Percentiles rank a stretch among this genome's conserved stretches.
Evolutionary conservation across 1,284 basidiomycete genomes (phyloP).

Genomic region (Gomphus sp.): DNA sequence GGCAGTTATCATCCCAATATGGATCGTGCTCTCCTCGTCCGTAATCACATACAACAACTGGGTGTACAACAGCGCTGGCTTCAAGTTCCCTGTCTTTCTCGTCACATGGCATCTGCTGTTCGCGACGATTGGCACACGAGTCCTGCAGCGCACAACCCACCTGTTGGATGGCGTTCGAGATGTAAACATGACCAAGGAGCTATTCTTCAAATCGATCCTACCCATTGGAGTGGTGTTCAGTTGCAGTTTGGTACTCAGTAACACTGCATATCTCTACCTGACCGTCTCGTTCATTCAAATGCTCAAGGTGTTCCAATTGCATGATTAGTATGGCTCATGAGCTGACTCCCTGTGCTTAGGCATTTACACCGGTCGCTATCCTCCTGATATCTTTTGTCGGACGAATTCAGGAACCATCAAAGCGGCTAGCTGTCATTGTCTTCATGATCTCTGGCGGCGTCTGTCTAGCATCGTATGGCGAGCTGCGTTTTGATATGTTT

Average conservation of each 20-base stretch:
- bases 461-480: conserved; percentile 81
- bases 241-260: conserved; percentile 85
- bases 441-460: conserved; percentile 88
- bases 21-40: conserved; percentile 83
- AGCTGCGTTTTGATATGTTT: conserved; percentile 75
- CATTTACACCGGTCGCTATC: conserved; percentile 95
- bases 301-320: conserved; percentile 64
- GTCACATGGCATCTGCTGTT: conserved; percentile 84
- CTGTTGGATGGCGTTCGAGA: conserved; percentile 88
- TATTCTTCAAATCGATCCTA: conserved; percentile 83
- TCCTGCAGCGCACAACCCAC: conserved; percentile 81
- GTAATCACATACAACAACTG: conserved; percentile 99
- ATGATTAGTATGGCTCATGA: background rate
- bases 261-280: conserved; percentile 90
- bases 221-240: conserved; percentile 93
- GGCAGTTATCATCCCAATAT: conserved; percentile 69
- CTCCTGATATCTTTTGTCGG: conserved; percentile 90
- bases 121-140: conserved; percentile 82
- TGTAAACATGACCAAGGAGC: conserved; percentile 74
- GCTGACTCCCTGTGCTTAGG: conserved; percentile 35
- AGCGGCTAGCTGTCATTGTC: conserved; percentile 77
- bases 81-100: conserved; percentile 82
- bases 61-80: conserved; percentile 75
- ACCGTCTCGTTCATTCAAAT: conserved; percentile 95
- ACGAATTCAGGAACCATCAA: conserved; percentile 83